Evolutionary conservation across 2,329 filamentous ascomycete genomes (phyloP).

Genomic region (Ascochyta pisi): DNA sequence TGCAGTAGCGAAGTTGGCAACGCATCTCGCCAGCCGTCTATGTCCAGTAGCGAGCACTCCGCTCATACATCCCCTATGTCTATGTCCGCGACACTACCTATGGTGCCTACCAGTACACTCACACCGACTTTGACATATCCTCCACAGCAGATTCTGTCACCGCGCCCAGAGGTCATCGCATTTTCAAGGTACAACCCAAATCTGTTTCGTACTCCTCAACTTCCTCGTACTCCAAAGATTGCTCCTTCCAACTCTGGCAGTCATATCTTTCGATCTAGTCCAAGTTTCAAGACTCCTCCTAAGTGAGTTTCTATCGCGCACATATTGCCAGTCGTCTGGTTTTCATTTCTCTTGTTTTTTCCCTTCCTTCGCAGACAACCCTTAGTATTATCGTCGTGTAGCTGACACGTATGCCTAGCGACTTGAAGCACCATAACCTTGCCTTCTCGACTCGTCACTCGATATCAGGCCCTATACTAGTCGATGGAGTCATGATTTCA

Average conservation of each 20-base stretch:
- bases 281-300: slow-evolving; percentile 31
- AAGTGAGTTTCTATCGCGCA: slow-evolving; percentile 48
- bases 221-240: slow-evolving; percentile 39
- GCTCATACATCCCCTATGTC: slow-evolving; percentile 27
- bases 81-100: slow-evolving; percentile 23
- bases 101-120: slow-evolving; percentile 23
- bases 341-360: neutral
- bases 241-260: slow-evolving; percentile 31
- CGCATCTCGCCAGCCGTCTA: slow-evolving; percentile 32
- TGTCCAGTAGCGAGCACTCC: slow-evolving; percentile 34
- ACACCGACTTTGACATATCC: slow-evolving; percentile 27
- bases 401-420: slow-evolving; percentile 18
- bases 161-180: slow-evolving; percentile 33
- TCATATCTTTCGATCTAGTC: slow-evolving; percentile 42
- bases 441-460: slow-evolving; percentile 18
- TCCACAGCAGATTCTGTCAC: slow-evolving; percentile 28
- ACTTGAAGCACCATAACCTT: slow-evolving; percentile 26
- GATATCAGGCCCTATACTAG: slow-evolving; percentile 24
- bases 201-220: slow-evolving; percentile 49
- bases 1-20: slow-evolving; percentile 38
- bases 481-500: slow-evolving; percentile 27
- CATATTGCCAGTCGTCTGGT: neutral
- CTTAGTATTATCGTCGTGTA: neutral
- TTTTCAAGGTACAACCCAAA: slow-evolving; percentile 47
- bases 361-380: slow-evolving; percentile 10